Base-by-base conservation (phyloP, 2,329 filamentous ascomycete genomes). In the Phialemoniopsis sp. region DNA sequence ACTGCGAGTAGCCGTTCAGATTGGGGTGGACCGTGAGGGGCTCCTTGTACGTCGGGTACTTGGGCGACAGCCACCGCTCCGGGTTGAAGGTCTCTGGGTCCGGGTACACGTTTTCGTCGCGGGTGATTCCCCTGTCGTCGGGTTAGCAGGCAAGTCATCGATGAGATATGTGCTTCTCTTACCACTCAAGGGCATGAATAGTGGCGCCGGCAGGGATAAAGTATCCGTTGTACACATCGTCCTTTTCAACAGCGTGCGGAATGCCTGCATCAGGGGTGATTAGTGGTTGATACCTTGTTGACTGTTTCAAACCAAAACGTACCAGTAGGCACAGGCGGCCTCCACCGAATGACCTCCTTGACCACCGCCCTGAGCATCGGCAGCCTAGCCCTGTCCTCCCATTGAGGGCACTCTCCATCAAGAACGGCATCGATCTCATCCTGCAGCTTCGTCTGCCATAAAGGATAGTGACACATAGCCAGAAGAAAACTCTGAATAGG, bases 331-430 rank as follows among this genome's bases (percentile, higher is more conserved):
- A 76, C 72, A 4, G 72, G 70, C 19, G 72, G 71, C 37, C 72
- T 60, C 70, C 72, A 78, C n/a, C 75, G 63, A 15, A 76, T 60
- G 1, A 65, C 62, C 52, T 79, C 72, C 50, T 74, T 72, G 29
- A 75, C 65, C 9, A 69, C 62, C 1, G 72, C 72, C 17, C 70
- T 58, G 31, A 74, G 53, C 42, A 68, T 46, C 4, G 71, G 72
- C 32, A 76, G 43, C 18, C 60, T 60, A 32, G 68, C 64, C 29
- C 67, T 56, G 39, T 76, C 68, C 26, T 63, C 59, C 59, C 72
- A 71, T 38, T 60, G 57, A 1, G 73, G 72, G 38, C 72, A 65
- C 16, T 58, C 55, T 1, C 64, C 62, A 4, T 55, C 62, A 18
- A 66, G 65, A 4, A 66, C 60, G 1, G 41, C 43, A 40, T 76